These are phyloP conservation scores for Polyrhizophydium stewartii DNA, from an alignment of 371 early-diverging fungal genomes.

Conservation along the genomic window DNA sequence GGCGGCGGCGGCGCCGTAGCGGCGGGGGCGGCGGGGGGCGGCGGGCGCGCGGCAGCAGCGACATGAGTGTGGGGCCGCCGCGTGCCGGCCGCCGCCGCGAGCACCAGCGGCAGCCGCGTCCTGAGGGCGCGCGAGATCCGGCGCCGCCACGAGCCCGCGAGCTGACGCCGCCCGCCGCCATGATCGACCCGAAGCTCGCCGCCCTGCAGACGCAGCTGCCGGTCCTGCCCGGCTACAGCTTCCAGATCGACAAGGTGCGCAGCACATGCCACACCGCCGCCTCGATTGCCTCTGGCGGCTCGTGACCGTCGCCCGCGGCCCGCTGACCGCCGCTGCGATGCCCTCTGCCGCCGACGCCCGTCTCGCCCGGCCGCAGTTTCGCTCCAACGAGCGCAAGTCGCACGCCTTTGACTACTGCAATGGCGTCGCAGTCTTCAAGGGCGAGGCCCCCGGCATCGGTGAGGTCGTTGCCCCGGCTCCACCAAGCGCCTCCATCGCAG, in stretches of 20 bases:
- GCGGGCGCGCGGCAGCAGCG: too few relatives aligned
- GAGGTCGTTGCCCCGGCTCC: background rate
- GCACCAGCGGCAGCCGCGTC: too few relatives aligned
- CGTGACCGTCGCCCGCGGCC: background rate
- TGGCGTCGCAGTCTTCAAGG: slow-evolving; percentile 40
- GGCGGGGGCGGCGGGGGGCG: too few relatives aligned
- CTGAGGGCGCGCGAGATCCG: too few relatives aligned
- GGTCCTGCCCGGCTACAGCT: slow-evolving; percentile 44
- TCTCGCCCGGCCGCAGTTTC: slow-evolving; percentile 6
- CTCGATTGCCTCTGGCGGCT: background rate
- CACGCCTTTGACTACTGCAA: slow-evolving; percentile 55
- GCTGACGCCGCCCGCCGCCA: too few relatives aligned
- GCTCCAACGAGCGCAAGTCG: slow-evolving; percentile 46
- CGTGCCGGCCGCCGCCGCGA: too few relatives aligned
- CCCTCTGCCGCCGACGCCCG: background rate
- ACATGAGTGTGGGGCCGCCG: too few relatives aligned
- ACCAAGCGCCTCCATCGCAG: background rate
- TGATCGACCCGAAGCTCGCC: slow-evolving; percentile 7
- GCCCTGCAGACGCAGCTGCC: slow-evolving; percentile 38
- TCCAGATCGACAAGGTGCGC: slow-evolving; percentile 34
- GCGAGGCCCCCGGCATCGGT: slow-evolving; percentile 48
- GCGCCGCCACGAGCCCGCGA: too few relatives aligned
- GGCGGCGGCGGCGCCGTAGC: too few relatives aligned
- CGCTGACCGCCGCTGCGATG: background rate
- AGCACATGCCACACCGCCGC: background rate